Evolutionary conservation across 176 grass and related monocot genomes (phyloP), one percentile per base, ranked within the genome.

Genomic region (Cenchrus fungigraminus): DNA sequence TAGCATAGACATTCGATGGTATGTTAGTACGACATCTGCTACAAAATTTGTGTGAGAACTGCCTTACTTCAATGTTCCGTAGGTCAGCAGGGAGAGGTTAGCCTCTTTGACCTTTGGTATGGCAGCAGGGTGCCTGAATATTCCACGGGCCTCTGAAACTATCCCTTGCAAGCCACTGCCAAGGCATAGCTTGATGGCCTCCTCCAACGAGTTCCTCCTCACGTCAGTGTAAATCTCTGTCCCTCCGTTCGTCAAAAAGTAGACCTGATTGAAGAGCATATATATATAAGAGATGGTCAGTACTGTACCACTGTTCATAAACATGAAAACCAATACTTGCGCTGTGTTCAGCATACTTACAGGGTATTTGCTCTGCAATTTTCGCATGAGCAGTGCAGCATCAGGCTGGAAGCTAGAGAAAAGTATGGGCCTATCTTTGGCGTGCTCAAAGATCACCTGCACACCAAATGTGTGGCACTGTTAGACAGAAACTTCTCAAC

Each of bases 381-480:
- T 89, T 47, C 82, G 60, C 78, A 94, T 92, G 32, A 98, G 50
- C 65, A 64, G 83, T 8, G 86, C 89, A 49, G 91, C 96, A 22
- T 98, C 96, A 25, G 96, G 96, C 74, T 98, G 96, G 80, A 98
- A 98, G 79, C 93, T 94, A 16, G 96, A 98, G 82, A 94, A 95
- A 64, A 98, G 82, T 76, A 98, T 82, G 25, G 93, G 65, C 77
- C 96, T 95, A 22, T 87, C 96, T 53, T 94, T 95, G 20, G 83
- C 89, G 58, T 74, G 68, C 45, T 87, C 87, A 19, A 76, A 88
- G 46, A 92, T 86, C n/a, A 95, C 93, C 96, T 98, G 84, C 55
- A 44, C 56, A 64, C 20, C 71, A 49, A 63, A 43, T 31, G 59
- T 43, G 9, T 2, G 1, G 9, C 17, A 29, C 19, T 49, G 69